Base-by-base conservation (phyloP, 768 basidiomycete genomes). In the Calocybe cyanea region DNA sequence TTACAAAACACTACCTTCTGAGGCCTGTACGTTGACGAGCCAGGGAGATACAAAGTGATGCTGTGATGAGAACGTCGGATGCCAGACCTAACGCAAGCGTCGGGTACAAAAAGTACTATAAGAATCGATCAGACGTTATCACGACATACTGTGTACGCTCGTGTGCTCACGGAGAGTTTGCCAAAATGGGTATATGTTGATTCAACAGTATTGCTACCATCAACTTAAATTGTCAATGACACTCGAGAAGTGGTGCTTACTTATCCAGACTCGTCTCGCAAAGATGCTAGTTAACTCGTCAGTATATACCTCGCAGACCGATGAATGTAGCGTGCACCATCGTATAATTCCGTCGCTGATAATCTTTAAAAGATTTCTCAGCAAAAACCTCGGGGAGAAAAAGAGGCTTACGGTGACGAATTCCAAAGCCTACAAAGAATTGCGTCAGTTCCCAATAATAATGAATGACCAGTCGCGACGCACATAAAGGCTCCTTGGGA, bases 11-110 rank as follows among this genome's bases (percentile, higher is more conserved):
- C 17, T 39, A 69, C 67, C 51, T 53, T 37, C 46, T 39, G 38
- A 64, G 56, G 7, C 63, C 61, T 9, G 64, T 65, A 7, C 62
- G 56, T 35, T 54, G 65, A 42, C 54, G 55, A 1, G 58, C 56
- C 11, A 73, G 50, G 7, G 61, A 54, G 13, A 65, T 42, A 45
- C 69, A 70, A 6, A 72, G 56, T 1, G 68, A 61, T 7, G 32
- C 48, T 2, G 69, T 64, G 38, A 76, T 72, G 10, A 69, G 38
- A 17, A 65, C 51, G 44, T 76, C 73, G 4, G 71, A 68, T 18
- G 62, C 57, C 2, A 75, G 69, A 4, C 66, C 71, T 23, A 59
- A 57, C 20, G 55, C 63, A 1, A 68, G 51, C 5, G 62, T 57
- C 6, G 51, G 48, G 41, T 68, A 67, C 40, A 69, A 48, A 13